A percentile compares a stretch with the other conserved stretches of the same genome.
phyloP scores from a whole-genome alignment of 306 rosid species.

The Heteromeles arbutifolia region DNA sequence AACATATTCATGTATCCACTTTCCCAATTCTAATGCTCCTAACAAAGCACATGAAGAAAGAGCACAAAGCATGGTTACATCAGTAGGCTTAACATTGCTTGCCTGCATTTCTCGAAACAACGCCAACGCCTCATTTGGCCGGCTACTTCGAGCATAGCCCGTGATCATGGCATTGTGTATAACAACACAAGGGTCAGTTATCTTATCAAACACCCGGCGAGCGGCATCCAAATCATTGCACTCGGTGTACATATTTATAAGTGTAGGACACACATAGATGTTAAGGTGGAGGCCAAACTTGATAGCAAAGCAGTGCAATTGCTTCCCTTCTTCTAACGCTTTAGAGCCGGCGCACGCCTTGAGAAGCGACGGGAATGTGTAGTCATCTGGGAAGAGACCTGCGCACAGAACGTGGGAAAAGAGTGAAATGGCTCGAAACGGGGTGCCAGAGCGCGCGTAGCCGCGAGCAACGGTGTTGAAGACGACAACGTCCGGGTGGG shows the following conservation, averaged over 20 bases:
- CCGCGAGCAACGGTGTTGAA: constrained; percentile 77
- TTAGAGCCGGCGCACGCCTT: constrained; percentile 68
- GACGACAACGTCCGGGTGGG: constrained; percentile 49
- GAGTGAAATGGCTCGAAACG: constrained; percentile 46
- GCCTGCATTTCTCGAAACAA: constrained; percentile 72
- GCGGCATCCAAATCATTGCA: constrained; percentile 49
- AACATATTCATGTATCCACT: constrained; percentile 80
- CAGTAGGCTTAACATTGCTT: constrained; percentile 50
- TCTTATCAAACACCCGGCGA: constrained; percentile 60
- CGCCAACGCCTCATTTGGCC: constrained; percentile 70
- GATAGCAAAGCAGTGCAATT: constrained; percentile 57
- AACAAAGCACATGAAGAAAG: constrained; percentile 68
- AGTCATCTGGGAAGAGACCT: constrained; percentile 60
- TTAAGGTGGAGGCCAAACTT: constrained; percentile 44
- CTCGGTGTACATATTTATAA: constrained; percentile 61
- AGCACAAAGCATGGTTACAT: constrained; percentile 68
- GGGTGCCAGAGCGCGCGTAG: constrained; percentile 48
- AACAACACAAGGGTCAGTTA: constrained; percentile 57
- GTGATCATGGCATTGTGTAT: constrained; percentile 60
- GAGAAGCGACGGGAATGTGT: constrained; percentile 71
- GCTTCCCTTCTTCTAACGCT: constrained; percentile 62
- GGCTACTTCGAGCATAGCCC: constrained; percentile 55
- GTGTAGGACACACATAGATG: constrained; percentile 55
- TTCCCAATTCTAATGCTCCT: constrained; percentile 69
- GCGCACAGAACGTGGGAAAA: constrained; percentile 25